A percentile compares a stretch with the other conserved stretches of the same genome.
Evolutionary conservation across 23 red algal species (phyloP).

Genomic region (Gracilaria gracilis): DNA sequence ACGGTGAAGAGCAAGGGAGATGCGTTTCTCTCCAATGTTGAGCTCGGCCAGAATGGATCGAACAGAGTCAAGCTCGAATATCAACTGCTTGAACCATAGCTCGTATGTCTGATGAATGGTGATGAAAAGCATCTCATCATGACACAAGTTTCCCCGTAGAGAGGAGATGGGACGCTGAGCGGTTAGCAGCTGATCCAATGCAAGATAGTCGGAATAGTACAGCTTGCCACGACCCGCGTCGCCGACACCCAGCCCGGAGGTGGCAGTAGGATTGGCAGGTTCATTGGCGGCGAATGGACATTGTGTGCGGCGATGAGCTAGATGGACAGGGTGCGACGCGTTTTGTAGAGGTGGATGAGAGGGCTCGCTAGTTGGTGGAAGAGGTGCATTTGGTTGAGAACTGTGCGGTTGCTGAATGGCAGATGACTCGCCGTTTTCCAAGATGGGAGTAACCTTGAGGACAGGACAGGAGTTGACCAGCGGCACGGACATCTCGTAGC

Average conservation of each 20-base stretch:
- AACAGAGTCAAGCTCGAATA: conserved; percentile 96
- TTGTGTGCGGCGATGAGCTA: conserved; percentile 1
- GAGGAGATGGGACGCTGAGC: conserved; percentile 88
- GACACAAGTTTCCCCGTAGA: conserved; percentile 62
- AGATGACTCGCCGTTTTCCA: background rate
- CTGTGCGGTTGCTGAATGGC: background rate
- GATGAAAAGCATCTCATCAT: conserved; percentile 99
- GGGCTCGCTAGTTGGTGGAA: background rate
- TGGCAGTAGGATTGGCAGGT: background rate
- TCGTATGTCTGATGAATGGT: conserved; percentile 99
- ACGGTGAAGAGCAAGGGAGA: conserved; percentile 93
- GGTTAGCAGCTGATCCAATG: conserved; percentile 66
- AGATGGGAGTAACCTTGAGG: background rate
- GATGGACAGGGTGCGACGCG: conserved; percentile 2
- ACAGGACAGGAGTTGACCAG: background rate
- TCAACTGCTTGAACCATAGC: conserved; percentile 99
- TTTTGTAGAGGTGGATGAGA: background rate
- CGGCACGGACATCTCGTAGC: background rate
- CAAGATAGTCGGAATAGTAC: conserved; percentile 87
- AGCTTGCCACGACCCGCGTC: conserved; percentile 61
- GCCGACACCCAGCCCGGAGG: conserved; percentile 29
- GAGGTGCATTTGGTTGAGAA: background rate
- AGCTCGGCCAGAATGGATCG: conserved; percentile 80
- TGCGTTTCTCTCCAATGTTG: conserved; percentile 85
- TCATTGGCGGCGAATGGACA: conserved; percentile 34